Evolutionary conservation across 1,284 basidiomycete species (phyloP), one percentile per base, ranked within the genome.

Genomic region (Phenoliferia sp.): DNA sequence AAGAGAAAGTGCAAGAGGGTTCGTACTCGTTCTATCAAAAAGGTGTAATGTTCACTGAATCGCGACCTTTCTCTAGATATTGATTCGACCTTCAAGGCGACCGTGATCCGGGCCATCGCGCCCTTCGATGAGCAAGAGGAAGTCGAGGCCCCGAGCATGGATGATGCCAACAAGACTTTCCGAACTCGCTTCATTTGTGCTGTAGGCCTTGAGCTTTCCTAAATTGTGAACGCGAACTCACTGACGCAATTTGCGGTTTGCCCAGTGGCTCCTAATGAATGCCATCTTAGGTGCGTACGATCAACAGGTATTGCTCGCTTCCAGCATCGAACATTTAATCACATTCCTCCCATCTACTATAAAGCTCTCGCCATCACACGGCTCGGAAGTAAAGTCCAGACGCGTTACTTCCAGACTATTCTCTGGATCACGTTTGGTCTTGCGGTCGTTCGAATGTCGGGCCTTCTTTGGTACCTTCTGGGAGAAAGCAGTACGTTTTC

Each of bases 31-130:
- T n/a, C n/a, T n/a, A n/a, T n/a, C n/a, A n/a, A n/a, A n/a, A n/a
- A n/a, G n/a, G n/a, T n/a, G n/a, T n/a, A n/a, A n/a, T n/a, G n/a
- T n/a, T n/a, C n/a, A n/a, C n/a, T n/a, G 5, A 4, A 55, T 22
- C 0, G 2, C 3, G 3, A n/a, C n/a, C n/a, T n/a, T n/a, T n/a
- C n/a, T 79, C 89, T 90, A 74, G 93, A 96, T 77, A 87, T 97
- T 58, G 94, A 98, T 77, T 86, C 87, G n/a, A 86, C 87, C 48
- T 98, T 97, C 84, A 92, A 93, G 79, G 88, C 90, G 75, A 96
- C 94, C 0, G 94, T 97, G 6, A 89, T 88, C 17, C 89, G 95
- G 64, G 94, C 94, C 0, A 86, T 97, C 62, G 89, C 91, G 44
- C 92, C 94, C 76, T 80, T 90, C 71, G 84, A 88, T 29, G 83